Conservation (phyloP, 2,329 filamentous ascomycete species). For the Fusarium graminum region DNA sequence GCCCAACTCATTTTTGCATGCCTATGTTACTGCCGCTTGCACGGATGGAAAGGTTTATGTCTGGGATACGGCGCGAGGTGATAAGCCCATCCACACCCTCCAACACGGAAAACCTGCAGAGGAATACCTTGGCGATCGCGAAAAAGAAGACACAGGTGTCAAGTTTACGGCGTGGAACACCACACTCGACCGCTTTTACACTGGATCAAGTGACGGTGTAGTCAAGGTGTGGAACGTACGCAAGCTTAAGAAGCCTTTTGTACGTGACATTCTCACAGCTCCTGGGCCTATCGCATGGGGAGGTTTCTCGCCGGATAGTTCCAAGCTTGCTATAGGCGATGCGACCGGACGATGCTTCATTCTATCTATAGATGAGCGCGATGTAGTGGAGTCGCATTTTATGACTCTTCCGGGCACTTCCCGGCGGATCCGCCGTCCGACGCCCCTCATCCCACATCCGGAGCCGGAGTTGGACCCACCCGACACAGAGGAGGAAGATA, state of each 20-base stretch:
- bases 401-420: conserved; percentile 54
- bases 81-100: conserved; percentile 68
- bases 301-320: conserved; percentile 68
- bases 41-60: conserved; percentile 73
- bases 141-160: conserved; percentile 70
- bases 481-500: conserved; percentile 34
- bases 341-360: conserved; percentile 71
- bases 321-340: conserved; percentile 70
- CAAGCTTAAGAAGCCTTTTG: conserved; percentile 57
- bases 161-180: conserved; percentile 74
- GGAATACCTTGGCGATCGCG: conserved; percentile 60
- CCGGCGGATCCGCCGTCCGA: conserved; percentile 59
- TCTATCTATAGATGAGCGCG: conserved; percentile 63
- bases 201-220: conserved; percentile 72
- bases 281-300: conserved; percentile 70
- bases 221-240: conserved; percentile 74
- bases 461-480: conserved; percentile 65
- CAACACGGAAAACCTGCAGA: conserved; percentile 63
- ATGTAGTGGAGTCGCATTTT: conserved; percentile 54
- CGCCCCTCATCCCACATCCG: conserved; percentile 63
- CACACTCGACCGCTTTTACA: conserved; percentile 70
- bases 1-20: conserved; percentile 64
- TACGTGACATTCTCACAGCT: conserved; percentile 67
- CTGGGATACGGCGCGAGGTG: conserved; percentile 71
- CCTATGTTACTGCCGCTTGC: conserved; percentile 71